Percentiles rank a stretch among this genome's conserved stretches.
phyloP scores from a whole-genome alignment of 2,329 filamentous ascomycete genomes.

The Acrocalymma vagum region DNA sequence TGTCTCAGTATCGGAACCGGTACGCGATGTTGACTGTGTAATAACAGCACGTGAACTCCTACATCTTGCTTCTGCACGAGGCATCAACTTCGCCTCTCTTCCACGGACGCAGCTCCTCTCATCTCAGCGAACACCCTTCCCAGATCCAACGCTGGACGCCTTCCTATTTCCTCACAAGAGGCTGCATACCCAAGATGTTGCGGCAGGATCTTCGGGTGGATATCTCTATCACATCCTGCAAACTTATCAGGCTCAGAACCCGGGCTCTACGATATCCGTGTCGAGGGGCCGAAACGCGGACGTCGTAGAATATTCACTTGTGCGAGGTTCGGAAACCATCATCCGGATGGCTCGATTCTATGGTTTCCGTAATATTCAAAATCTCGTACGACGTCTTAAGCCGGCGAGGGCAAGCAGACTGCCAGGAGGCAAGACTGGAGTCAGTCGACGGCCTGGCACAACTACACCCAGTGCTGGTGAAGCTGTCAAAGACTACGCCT shows the following conservation, averaged over 20 bases:
- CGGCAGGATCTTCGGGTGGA: slow-evolving; percentile 84
- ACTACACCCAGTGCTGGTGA: slow-evolving; percentile 67
- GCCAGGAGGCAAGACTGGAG: slow-evolving; percentile 42
- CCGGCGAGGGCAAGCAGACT: slow-evolving; percentile 74
- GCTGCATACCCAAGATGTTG: slow-evolving; percentile 54
- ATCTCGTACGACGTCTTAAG: slow-evolving; percentile 90
- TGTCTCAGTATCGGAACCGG: slow-evolving; percentile 37
- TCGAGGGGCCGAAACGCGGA: slow-evolving; percentile 86
- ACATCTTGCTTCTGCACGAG: slow-evolving; percentile 83
- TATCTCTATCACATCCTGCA: slow-evolving; percentile 86
- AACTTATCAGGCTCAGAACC: slow-evolving; percentile 73
- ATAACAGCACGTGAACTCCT: slow-evolving; percentile 96
- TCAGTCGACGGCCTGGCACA: slow-evolving; percentile 73
- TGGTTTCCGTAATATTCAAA: slow-evolving; percentile 98
- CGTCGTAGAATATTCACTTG: slow-evolving; percentile 83
- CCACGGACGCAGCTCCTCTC: slow-evolving; percentile 64
- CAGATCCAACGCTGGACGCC: slow-evolving; percentile 72
- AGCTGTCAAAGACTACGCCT: slow-evolving; percentile 78
- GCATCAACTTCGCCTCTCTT: slow-evolving; percentile 77
- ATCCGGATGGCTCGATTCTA: slow-evolving; percentile 78
- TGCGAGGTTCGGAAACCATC: slow-evolving; percentile 55
- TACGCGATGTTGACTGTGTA: slow-evolving; percentile 95
- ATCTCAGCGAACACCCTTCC: slow-evolving; percentile 67
- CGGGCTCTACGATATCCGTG: slow-evolving; percentile 75
- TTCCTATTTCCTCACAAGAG: slow-evolving; percentile 74